Evolutionary conservation across 2,329 filamentous ascomycete genomes (phyloP).

Genomic region (Phialemonium atrogriseum): DNA sequence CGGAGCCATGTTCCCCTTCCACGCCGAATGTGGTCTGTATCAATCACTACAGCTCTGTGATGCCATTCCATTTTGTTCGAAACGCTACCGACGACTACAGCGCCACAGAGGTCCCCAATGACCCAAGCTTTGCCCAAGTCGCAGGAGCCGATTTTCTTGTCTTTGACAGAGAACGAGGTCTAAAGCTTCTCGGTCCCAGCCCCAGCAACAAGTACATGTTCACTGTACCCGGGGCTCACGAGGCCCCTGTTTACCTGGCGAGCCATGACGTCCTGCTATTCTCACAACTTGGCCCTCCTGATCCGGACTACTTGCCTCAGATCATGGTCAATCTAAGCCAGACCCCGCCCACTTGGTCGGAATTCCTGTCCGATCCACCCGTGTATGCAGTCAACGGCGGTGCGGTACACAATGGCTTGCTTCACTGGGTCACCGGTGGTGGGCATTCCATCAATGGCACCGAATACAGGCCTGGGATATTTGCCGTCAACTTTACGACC

Average conservation of each 20-base stretch:
- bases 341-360: too few species aligned
- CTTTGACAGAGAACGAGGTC: not conserved
- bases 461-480: not conserved
- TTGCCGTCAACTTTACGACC: not conserved
- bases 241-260: not conserved
- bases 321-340: not conserved
- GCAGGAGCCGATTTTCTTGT: not conserved
- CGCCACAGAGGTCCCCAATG: not conserved
- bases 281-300: not conserved
- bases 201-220: not conserved
- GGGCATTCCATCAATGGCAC: not conserved
- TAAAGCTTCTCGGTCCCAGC: not conserved
- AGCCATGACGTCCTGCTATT: not conserved
- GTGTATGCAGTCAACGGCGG: too few species aligned
- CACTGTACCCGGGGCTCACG: not conserved
- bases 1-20: too few species aligned
- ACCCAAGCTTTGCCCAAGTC: not conserved
- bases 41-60: not conserved
- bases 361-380: too few species aligned
- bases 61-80: not conserved
- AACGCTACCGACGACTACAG: not conserved
- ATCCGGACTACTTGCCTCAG: not conserved
- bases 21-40: not conserved
- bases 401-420: not conserved
- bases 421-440: not conserved